Evolutionary conservation across 306 rosid genomes (phyloP), one percentile per base, ranked within the genome.

Genomic region (Dicorynia guianensis): DNA sequence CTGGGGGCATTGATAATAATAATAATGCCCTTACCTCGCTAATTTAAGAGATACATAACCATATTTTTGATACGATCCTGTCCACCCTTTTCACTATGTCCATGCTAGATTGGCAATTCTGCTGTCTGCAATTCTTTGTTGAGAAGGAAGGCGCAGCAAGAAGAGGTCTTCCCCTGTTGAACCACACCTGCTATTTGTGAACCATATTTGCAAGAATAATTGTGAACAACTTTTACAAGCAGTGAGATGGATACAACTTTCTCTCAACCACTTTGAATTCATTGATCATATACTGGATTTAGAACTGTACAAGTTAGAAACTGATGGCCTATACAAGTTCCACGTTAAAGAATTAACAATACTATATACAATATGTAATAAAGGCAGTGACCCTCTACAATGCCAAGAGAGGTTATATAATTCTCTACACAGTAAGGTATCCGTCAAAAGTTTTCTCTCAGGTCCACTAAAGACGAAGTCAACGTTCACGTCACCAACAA

Each of bases 361-460:
- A 55, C 74, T 77, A 69, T 82, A 61, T 79, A 86, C 87, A 89
- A 71, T 71, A 48, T 15, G 71, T 82, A 58, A 68, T 75, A 69
- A 80, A 62, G 10, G 83, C 25, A 81, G 25, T 69, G 63, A 48
- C 50, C 46, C 70, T 80, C 39, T 55, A 48, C 46, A 66, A 11
- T 47, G 66, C 80, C 85, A 47, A 64, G 60, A 38, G 72, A 71
- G 9, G 49, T 49, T 52, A 81, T 64, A 60, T 64, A 60, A 14
- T 39, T 67, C 65, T 76, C 63, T 63, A 43, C 67, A 60, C 56
- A 55, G 67, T 53, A 38, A 40, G 59, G 69, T 54, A 68, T 36
- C 42, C 34, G 75, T 71, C 76, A 75, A 44, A 33, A 79, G 52
- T 74, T 72, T 71, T 65, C 62, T 53, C 64, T 63, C 62, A 13